These are phyloP conservation scores for Filobasidium uniguttulatum DNA, from an alignment of 1,284 basidiomycete genomes.

Conservation along the genomic window DNA sequence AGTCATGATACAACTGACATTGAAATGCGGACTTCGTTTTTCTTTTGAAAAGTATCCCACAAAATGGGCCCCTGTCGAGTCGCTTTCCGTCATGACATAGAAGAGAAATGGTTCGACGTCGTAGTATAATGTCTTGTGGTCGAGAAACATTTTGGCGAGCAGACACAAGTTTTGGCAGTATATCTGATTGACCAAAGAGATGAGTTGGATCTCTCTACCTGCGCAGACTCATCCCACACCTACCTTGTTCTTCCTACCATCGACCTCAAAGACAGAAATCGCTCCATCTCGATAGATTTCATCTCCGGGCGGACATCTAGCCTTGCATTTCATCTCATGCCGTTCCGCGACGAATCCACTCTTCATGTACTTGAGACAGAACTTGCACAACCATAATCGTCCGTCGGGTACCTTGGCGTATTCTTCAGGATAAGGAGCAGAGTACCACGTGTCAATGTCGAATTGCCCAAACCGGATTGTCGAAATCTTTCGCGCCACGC, in stretches of 20 bases:
- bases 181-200: constrained; percentile 45
- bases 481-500: constrained; percentile 45
- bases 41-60: constrained; percentile 99
- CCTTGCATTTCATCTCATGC: constrained; percentile 93
- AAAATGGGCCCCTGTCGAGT: constrained; percentile 80
- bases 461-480: constrained; percentile 84
- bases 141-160: constrained; percentile 97
- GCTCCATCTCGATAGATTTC: constrained; percentile 88
- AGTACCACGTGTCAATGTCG: constrained; percentile 97
- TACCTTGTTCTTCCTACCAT: constrained; percentile 93
- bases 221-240: neutral
- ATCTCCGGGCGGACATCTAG: constrained; percentile 88
- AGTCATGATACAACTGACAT: constrained; percentile 99
- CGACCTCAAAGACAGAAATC: constrained; percentile 93
- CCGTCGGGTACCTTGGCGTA: constrained; percentile 89
- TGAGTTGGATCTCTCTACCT: neutral
- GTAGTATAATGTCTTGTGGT: constrained; percentile 98
- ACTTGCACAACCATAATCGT: constrained; percentile 90
- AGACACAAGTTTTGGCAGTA: constrained; percentile 99
- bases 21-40: constrained; percentile 89
- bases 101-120: constrained; percentile 99
- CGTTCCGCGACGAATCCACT: constrained; percentile 74
- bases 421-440: constrained; percentile 97
- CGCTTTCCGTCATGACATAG: constrained; percentile 89
- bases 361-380: constrained; percentile 98